A percentile compares a stretch with the other conserved stretches of the same genome.
phyloP scores from a whole-genome alignment of 371 early-diverging fungal species.

The Aphelidium insulamus region DNA sequence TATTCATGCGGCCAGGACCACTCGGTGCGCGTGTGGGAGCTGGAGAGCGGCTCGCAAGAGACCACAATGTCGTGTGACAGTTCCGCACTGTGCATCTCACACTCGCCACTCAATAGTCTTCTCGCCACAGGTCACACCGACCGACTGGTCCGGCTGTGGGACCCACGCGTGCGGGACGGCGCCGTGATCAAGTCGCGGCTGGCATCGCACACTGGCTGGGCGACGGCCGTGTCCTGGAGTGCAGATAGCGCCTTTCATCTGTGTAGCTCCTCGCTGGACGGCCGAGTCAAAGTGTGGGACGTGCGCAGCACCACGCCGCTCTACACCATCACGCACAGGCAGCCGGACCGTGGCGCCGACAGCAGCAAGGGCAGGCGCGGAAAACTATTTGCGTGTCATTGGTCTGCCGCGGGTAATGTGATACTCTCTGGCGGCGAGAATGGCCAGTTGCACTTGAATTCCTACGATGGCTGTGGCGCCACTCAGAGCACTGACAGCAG shows the following conservation, averaged over 20 bases:
- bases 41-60: slow-evolving; percentile 42
- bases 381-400: no score
- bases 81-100: slow-evolving; percentile 45
- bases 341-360: no score
- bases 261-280: slow-evolving; percentile 65
- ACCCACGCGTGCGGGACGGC: slow-evolving; percentile 47
- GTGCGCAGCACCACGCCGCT: slow-evolving; percentile 57
- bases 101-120: slow-evolving; percentile 36
- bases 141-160: slow-evolving; percentile 58
- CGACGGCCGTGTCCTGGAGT: slow-evolving; percentile 65
- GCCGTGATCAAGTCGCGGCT: slow-evolving; percentile 54
- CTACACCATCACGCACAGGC: slow-evolving; percentile 31
- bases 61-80: slow-evolving; percentile 37
- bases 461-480: no score
- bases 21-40: slow-evolving; percentile 71
- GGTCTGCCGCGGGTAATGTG: no score
- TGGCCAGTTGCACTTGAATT: no score
- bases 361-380: no score
- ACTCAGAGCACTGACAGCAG: no score
- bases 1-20: slow-evolving; percentile 86
- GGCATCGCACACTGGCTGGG: slow-evolving; percentile 54
- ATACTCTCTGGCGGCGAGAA: no score
- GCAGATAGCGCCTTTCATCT: slow-evolving; percentile 43
- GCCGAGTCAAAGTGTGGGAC: slow-evolving; percentile 80
- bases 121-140: slow-evolving; percentile 78